A percentile compares a stretch with the other conserved stretches of the same genome.
These are phyloP conservation scores for Pterocarpus macrocarpus DNA, from an alignment of 306 rosid species.

Conservation along the genomic window DNA sequence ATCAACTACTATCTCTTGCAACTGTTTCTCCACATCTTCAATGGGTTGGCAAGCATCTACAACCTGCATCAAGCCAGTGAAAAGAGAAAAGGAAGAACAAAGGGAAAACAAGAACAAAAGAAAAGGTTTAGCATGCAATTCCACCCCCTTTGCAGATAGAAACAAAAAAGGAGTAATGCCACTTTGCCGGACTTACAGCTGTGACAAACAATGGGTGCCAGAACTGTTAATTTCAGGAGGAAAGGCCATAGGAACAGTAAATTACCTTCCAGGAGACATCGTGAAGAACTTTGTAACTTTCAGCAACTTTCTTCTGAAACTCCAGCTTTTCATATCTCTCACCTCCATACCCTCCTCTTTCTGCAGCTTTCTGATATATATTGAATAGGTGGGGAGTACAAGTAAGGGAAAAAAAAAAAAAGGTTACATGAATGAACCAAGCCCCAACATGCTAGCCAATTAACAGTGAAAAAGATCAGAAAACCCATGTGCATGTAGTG, in stretches of 20 bases:
- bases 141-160: background rate
- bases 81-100: conserved; percentile 14
- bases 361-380: conserved; percentile 80
- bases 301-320: conserved; percentile 68
- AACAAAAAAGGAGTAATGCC: background rate
- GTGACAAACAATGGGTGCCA: conserved; percentile 29
- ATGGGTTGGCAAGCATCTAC: conserved; percentile 78
- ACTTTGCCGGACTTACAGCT: background rate
- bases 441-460: conserved; percentile 20
- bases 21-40: conserved; percentile 79
- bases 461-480: conserved; percentile 13
- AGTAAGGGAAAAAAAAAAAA: conserved; percentile 11
- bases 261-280: conserved; percentile 88
- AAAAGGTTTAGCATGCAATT: conserved; percentile 20
- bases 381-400: conserved; percentile 24
- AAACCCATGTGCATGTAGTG: conserved; percentile 2
- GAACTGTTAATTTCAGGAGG: conserved; percentile 23
- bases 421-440: conserved; percentile 15
- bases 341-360: conserved; percentile 93
- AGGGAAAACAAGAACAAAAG: background rate
- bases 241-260: conserved; percentile 3
- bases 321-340: conserved; percentile 93
- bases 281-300: conserved; percentile 65
- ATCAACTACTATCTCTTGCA: conserved; percentile 63
- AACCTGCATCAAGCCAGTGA: conserved; percentile 60